A percentile compares a stretch with the other conserved stretches of the same genome.
Evolutionary conservation across 1,284 basidiomycete genomes (phyloP).

Genomic region (Pascua sp.): DNA sequence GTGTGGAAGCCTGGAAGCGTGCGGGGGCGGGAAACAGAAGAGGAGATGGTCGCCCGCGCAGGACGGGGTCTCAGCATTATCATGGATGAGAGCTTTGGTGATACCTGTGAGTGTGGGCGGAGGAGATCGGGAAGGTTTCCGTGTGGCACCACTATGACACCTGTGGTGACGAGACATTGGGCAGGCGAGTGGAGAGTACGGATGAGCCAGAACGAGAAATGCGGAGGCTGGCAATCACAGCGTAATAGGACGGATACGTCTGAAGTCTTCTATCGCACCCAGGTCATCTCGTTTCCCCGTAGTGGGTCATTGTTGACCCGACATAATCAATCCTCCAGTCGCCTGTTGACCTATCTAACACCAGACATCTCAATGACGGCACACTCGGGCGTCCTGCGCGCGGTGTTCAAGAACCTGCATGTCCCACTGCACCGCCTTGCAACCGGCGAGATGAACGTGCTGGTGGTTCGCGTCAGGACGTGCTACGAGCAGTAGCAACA

Average conservation of each 20-base stretch:
- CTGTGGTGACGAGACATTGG: background rate
- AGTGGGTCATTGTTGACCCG: no score
- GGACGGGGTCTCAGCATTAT: slow-evolving; percentile 23
- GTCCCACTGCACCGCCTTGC: slow-evolving; percentile 20
- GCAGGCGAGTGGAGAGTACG: no score
- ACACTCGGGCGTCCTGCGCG: slow-evolving; percentile 31
- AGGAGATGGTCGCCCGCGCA: slow-evolving; percentile 27
- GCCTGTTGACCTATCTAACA: background rate
- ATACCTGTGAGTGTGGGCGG: slow-evolving; percentile 22
- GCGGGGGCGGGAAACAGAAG: slow-evolving; percentile 32
- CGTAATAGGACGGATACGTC: background rate
- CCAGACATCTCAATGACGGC: slow-evolving; percentile 26
- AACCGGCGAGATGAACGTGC: slow-evolving; percentile 38
- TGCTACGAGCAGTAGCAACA: background rate
- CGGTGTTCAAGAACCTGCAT: slow-evolving; percentile 29
- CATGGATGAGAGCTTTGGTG: slow-evolving; percentile 16
- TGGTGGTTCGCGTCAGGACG: slow-evolving; percentile 27
- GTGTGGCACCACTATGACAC: background rate
- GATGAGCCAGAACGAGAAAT: no score
- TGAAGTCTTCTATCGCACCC: background rate
- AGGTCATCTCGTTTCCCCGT: no score
- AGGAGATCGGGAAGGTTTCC: background rate
- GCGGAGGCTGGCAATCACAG: no score
- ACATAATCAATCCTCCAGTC: no score
- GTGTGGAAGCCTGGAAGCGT: slow-evolving; percentile 24